Evolutionary conservation across 345 rosid species (phyloP).

Genomic region (Populus deltoides): DNA sequence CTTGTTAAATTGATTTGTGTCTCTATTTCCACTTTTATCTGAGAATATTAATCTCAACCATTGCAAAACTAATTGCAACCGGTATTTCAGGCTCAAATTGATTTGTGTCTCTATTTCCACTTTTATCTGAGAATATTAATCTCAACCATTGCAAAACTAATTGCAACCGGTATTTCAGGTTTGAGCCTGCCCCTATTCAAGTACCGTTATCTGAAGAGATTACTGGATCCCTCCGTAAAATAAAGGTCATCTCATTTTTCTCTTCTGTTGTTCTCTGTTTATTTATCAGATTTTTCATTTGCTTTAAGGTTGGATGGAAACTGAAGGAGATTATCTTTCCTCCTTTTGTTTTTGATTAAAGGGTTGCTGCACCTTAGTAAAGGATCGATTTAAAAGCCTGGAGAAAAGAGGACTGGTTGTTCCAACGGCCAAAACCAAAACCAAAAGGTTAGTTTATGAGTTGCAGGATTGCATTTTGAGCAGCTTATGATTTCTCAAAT

Average conservation of each 20-base stretch:
- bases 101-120: not conserved
- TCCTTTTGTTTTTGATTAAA: conserved; percentile 13
- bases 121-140: not conserved
- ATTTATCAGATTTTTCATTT: not conserved
- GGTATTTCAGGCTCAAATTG: conserved; percentile 33
- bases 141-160: not conserved
- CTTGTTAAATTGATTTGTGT: not conserved
- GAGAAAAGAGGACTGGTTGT: conserved; percentile 87
- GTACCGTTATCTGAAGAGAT: conserved; percentile 90
- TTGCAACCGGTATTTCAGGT: conserved; percentile 37
- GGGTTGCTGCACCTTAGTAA: conserved; percentile 86
- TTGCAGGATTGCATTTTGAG: not conserved
- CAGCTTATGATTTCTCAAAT: not conserved
- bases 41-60: not conserved
- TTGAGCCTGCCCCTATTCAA: conserved; percentile 77
- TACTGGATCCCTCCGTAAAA: conserved; percentile 82
- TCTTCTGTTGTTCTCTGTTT: not conserved
- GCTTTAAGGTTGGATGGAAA: not conserved
- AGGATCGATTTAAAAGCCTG: conserved; percentile 82
- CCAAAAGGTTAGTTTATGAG: conserved; percentile 49
- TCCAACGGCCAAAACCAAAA: conserved; percentile 47
- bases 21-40: not conserved
- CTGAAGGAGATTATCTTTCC: not conserved
- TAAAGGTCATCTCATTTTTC: conserved; percentile 49
- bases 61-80: not conserved